Conservation (phyloP, 108 stramenopile species). For the Nitzschia palea region DNA sequence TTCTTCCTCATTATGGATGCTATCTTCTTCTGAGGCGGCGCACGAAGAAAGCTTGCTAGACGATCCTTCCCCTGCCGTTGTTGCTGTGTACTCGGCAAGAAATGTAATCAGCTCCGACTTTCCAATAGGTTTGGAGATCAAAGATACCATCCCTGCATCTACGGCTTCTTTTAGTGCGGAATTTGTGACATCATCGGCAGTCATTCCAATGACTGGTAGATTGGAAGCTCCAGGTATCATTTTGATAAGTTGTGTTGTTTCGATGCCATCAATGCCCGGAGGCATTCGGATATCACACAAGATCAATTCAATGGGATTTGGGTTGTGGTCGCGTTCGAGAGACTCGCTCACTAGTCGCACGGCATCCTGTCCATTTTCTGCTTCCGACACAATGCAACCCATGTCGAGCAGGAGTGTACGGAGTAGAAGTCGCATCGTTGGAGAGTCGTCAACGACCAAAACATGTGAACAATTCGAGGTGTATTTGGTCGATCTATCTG, state of each 20-base stretch:
- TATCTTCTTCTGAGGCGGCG: no score
- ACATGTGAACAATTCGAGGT: constrained; percentile 1
- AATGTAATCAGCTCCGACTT: background rate
- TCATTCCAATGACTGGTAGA: constrained; percentile 11
- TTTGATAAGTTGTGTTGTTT: constrained; percentile 5
- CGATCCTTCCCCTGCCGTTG: background rate
- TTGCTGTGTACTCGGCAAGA: constrained; percentile 4
- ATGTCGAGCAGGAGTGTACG: constrained; percentile 5
- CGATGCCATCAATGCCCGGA: constrained; percentile 10
- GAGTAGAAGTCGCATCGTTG: constrained; percentile 10
- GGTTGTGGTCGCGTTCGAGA: background rate
- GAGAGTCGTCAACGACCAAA: constrained; percentile 8
- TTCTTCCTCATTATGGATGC: background rate
- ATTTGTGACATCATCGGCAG: constrained; percentile 12
- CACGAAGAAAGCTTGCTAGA: no score
- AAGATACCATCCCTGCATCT: constrained; percentile 13
- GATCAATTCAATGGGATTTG: background rate
- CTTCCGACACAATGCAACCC: constrained; percentile 15
- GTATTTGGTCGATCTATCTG: background rate
- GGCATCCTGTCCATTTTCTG: background rate
- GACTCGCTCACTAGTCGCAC: background rate
- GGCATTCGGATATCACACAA: constrained; percentile 16
- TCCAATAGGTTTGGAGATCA: constrained; percentile 14
- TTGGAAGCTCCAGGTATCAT: background rate
- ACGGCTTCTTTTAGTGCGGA: background rate